phyloP scores from a whole-genome alignment of 2,329 filamentous ascomycete species.

The Penicillium fuscoglaucum region DNA sequence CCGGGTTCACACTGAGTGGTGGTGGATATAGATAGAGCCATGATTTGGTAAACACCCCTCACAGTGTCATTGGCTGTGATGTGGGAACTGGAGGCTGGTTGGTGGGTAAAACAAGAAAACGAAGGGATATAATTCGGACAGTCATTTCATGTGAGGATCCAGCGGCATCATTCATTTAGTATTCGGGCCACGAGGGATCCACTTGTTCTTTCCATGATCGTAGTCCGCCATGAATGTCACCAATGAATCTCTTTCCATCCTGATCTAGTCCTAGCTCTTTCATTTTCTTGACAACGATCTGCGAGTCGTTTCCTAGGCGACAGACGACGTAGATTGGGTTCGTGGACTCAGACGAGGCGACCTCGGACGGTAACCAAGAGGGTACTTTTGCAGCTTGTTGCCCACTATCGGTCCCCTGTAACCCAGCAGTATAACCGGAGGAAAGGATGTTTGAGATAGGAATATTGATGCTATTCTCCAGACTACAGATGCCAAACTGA shows the following conservation, averaged over 20 bases:
- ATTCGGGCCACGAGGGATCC: conserved; percentile 45
- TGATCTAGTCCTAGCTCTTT: conserved; percentile 41
- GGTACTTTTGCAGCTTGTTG: conserved; percentile 16
- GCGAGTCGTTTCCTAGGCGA: conserved; percentile 52
- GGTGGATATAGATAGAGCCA: conserved; percentile 38
- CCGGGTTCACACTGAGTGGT: conserved; percentile 52
- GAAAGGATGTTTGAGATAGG: conserved; percentile 47
- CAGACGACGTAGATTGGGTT: conserved; percentile 48
- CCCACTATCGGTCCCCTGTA: conserved; percentile 1
- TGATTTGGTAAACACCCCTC: too few species aligned
- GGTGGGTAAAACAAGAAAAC: neutral
- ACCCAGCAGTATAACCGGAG: conserved; percentile 9
- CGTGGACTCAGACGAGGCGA: conserved; percentile 23
- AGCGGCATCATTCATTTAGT: conserved; percentile 24
- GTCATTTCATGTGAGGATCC: neutral
- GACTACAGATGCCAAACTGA: conserved; percentile 76
- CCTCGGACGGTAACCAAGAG: conserved; percentile 31
- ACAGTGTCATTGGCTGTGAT: neutral
- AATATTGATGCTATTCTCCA: conserved; percentile 70
- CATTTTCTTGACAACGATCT: conserved; percentile 45
- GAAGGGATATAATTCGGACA: neutral
- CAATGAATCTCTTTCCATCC: conserved; percentile 36
- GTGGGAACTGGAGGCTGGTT: neutral
- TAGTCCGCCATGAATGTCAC: conserved; percentile 46
- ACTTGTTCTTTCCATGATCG: conserved; percentile 46